phyloP scores from a whole-genome alignment of 352 stramenopile genomes.

The Globisporangium iwayamae region DNA sequence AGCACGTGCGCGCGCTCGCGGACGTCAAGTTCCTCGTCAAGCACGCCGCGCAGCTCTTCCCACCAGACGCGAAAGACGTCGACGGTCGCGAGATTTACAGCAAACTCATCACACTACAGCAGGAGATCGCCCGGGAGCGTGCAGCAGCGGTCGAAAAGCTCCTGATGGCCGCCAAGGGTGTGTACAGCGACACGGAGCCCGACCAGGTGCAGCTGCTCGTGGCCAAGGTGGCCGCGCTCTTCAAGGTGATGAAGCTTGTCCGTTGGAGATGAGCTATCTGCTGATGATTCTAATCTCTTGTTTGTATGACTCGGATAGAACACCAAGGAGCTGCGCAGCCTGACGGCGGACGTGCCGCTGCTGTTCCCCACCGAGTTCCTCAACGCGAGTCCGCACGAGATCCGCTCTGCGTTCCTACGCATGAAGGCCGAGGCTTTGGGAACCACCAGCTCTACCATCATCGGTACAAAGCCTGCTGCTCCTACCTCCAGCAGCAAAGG shows the following conservation, averaged over 20 bases:
- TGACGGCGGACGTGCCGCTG: constrained; percentile 65
- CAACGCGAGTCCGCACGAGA: constrained; percentile 51
- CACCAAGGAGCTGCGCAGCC: constrained; percentile 83
- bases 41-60: constrained; percentile 69
- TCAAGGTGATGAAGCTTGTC: constrained; percentile 45
- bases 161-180: constrained; percentile 37
- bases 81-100: constrained; percentile 52
- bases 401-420: constrained; percentile 55
- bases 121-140: constrained; percentile 61
- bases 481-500: constrained; percentile 8
- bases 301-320: constrained; percentile 27
- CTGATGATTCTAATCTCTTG: neutral
- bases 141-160: constrained; percentile 67
- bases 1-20: constrained; percentile 54
- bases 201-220: constrained; percentile 58
- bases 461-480: neutral
- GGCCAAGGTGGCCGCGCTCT: constrained; percentile 49
- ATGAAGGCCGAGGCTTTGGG: constrained; percentile 51
- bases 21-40: constrained; percentile 85
- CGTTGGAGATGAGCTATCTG: neutral
- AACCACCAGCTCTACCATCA: neutral
- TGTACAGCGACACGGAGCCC: constrained; percentile 83
- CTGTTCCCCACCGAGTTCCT: constrained; percentile 84
- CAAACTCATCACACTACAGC: constrained; percentile 57
- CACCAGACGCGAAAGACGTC: constrained; percentile 54